Evolutionary conservation across 2,329 filamentous ascomycete genomes (phyloP), one percentile per base, ranked within the genome.

Genomic region (Blastomyces emzantsi): DNA sequence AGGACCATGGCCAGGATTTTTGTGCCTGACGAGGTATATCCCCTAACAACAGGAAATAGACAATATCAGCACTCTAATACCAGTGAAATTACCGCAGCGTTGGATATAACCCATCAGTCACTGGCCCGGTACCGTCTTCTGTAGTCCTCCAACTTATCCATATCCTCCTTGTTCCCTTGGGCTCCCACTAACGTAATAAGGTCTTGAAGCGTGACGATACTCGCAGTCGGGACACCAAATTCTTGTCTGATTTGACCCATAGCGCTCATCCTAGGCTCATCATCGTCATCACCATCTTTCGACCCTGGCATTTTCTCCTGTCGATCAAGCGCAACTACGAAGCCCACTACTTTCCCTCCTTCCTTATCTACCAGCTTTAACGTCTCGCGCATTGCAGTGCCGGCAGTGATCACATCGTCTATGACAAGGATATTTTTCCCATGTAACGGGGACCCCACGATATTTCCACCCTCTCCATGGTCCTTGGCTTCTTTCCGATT

Each of bases 401-500:
- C 94, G 0, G 92, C 93, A 0, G 92, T 97, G 72, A 97, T 93
- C 64, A 99, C 93, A 78, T 97, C 94, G 80, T 99, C 94, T 51
- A 99, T 88, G 69, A 99, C 90, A 43, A 99, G 82, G 19, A 97
- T 86, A 65, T 84, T 85, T 83, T 94, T 92, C 62, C 90, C 92
- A 78, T 89, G 89, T 71, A 97, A 80, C 7, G 88, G 83, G 39
- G 91, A 90, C 13, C 94, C 94, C 17, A 97, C 92, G 71, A 97
- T 96, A 74, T 85, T 89, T 55, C 94, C 93, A 43, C 93, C 93
- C 78, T 99, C 94, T 55, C 94, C 93, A 75, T 97, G 93, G 72
- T 91, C 90, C 81, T 97, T 97, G 71, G 88, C 90, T 79, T 97
- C 94, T 79, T 97, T 97, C 72, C 94, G 86, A 79, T 97, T 95